Evolutionary conservation across 2,329 filamentous ascomycete genomes (phyloP), one percentile per base, ranked within the genome.

Genomic region (Conoideocrella luteorostrata): DNA sequence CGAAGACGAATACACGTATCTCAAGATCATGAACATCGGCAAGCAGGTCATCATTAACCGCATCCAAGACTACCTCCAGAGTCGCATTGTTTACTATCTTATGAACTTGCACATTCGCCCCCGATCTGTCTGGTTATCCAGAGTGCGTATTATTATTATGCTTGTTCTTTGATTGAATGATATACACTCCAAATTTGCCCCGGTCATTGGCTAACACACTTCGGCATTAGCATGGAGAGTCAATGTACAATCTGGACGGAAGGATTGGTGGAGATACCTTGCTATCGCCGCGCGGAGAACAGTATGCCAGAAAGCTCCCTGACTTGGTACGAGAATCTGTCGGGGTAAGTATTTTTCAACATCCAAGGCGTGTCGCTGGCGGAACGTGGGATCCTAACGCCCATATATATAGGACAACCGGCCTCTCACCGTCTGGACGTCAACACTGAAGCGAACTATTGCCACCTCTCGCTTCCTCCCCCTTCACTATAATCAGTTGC

Each of bases 101-200:
- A 96, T 97, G 83, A 98, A 97, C 62, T 75, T 98, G 30, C 93
- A 98, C 68, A 98, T 98, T 64, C 91, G 91, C 51, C 91, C 91
- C 15, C 81, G 93, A 45, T 95, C 89, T 4, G 95, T 98, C 52
- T 98, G 93, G 93, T 71, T 98, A 41, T 97, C 93, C 53, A 77
- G 93, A 51, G 87, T 91, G 72, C 66, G 82, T 75, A 26, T 23
- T 9, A 5, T 4, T 3, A 21, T 29, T 9, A 18, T 11, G 13
- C n/a, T n/a, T n/a, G n/a, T n/a, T n/a, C n/a, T n/a, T n/a, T n/a
- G n/a, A n/a, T n/a, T n/a, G n/a, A n/a, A n/a, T n/a, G n/a, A n/a
- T n/a, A n/a, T n/a, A n/a, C n/a, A n/a, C n/a, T n/a, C n/a, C n/a
- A n/a, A n/a, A n/a, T n/a, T n/a, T n/a, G n/a, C n/a, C n/a, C n/a